phyloP scores from a whole-genome alignment of 768 basidiomycete species.

The Hydnomerulius pinastri region DNA sequence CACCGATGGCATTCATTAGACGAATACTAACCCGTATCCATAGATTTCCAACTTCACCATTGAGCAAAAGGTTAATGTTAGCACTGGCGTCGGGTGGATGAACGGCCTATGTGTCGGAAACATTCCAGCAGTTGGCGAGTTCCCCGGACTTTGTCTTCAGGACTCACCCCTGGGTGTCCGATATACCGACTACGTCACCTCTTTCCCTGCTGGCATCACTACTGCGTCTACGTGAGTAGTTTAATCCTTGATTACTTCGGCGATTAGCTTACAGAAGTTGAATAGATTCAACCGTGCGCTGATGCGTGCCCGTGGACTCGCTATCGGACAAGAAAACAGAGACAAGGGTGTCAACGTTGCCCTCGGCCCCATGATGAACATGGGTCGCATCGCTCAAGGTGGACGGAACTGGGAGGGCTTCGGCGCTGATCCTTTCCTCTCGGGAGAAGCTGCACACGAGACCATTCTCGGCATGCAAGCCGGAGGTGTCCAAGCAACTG shows the following conservation, averaged over 20 bases:
- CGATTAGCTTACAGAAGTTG: background rate
- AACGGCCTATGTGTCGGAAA: slow-evolving; percentile 73
- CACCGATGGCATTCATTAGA: no score
- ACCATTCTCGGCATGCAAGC: slow-evolving; percentile 82
- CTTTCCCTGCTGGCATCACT: slow-evolving; percentile 85
- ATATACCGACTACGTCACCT: slow-evolving; percentile 67
- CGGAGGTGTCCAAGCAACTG: slow-evolving; percentile 84
- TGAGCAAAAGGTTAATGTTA: slow-evolving; percentile 64
- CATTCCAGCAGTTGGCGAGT: slow-evolving; percentile 52
- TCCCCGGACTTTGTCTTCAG: slow-evolving; percentile 75
- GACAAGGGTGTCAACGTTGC: slow-evolving; percentile 85
- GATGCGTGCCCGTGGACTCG: slow-evolving; percentile 72
- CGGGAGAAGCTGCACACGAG: slow-evolving; percentile 75
- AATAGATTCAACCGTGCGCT: slow-evolving; percentile 73
- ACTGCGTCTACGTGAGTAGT: slow-evolving; percentile 71
- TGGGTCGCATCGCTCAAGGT: slow-evolving; percentile 74
- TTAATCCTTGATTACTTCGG: background rate
- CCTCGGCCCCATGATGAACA: slow-evolving; percentile 84
- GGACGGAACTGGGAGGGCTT: slow-evolving; percentile 98
- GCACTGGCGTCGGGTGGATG: slow-evolving; percentile 56
- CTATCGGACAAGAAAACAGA: slow-evolving; percentile 81
- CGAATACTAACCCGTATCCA: slow-evolving; percentile 1
- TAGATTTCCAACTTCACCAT: slow-evolving; percentile 53
- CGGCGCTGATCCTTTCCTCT: slow-evolving; percentile 84
- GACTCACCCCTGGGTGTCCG: slow-evolving; percentile 82